Evolutionary conservation across 345 rosid species (phyloP).

Genomic region (Dimocarpus longan): DNA sequence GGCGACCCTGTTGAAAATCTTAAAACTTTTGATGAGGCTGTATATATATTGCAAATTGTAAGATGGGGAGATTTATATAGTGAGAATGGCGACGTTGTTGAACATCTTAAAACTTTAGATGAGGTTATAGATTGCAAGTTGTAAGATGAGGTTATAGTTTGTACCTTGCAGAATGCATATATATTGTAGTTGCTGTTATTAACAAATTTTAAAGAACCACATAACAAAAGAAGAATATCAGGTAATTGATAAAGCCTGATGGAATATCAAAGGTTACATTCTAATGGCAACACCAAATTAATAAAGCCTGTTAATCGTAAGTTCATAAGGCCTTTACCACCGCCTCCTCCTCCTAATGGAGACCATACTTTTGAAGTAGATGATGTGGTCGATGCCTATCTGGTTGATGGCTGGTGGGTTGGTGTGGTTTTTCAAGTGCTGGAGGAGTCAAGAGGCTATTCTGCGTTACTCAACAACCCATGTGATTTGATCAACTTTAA

Average conservation of each 20-base stretch:
- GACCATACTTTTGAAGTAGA: slow-evolving; percentile 12
- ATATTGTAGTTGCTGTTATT: too few relatives aligned
- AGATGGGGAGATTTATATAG: too few relatives aligned
- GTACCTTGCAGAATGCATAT: too few relatives aligned
- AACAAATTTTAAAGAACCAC: too few relatives aligned
- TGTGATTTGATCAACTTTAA: slow-evolving; percentile 19
- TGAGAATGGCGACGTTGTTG: too few relatives aligned
- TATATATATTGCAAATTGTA: too few relatives aligned
- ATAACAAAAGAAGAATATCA: too few relatives aligned
- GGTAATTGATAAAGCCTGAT: background rate
- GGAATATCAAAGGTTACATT: slow-evolving; percentile 2
- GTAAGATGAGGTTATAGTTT: too few relatives aligned
- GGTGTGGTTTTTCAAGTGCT: slow-evolving; percentile 19
- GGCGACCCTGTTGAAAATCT: too few relatives aligned
- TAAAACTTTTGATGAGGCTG: too few relatives aligned
- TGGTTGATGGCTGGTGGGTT: slow-evolving; percentile 35
- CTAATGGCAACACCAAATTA: slow-evolving; percentile 1
- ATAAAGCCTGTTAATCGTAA: background rate
- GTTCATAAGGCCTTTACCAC: slow-evolving; percentile 22
- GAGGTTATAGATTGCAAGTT: too few relatives aligned
- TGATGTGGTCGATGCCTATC: slow-evolving; percentile 27
- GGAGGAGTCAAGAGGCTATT: background rate
- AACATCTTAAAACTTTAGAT: too few relatives aligned
- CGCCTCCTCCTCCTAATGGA: background rate
- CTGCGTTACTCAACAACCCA: slow-evolving; percentile 23